These are phyloP conservation scores for Candida dubliniensis DNA, from an alignment of 1,139 yeast genomes.

Conservation along the genomic window DNA sequence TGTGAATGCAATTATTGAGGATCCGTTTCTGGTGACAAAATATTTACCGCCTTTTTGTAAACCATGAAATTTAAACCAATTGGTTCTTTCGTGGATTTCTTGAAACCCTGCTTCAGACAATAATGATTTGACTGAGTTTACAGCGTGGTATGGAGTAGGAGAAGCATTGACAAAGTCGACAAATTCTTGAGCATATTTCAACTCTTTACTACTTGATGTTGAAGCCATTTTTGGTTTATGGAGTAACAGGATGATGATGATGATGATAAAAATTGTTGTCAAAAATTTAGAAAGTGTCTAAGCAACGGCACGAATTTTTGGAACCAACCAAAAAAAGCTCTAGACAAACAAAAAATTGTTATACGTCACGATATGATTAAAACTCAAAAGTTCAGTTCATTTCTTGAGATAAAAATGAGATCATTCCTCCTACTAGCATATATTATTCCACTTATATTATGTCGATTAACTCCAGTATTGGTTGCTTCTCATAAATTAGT, in stretches of 20 bases:
- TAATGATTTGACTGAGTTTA: conserved; percentile 56
- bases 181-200: conserved; percentile 55
- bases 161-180: conserved; percentile 78
- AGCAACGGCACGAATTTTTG: too few relatives aligned
- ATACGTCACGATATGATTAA: too few relatives aligned
- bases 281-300: too few relatives aligned
- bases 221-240: neutral
- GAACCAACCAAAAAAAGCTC: too few relatives aligned
- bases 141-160: conserved; percentile 96
- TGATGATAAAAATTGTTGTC: too few relatives aligned
- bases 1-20: conserved; percentile 84
- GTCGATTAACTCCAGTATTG: conserved; percentile 31
- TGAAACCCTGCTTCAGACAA: conserved; percentile 63
- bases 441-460: conserved; percentile 2
- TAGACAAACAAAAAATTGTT: too few relatives aligned
- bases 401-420: conserved; percentile 4
- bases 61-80: conserved; percentile 48
- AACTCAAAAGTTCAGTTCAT: neutral
- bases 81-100: conserved; percentile 71
- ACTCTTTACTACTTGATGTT: conserved; percentile 8
- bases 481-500: conserved; percentile 46
- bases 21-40: conserved; percentile 81
- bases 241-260: neutral
- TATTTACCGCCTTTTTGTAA: conserved; percentile 64
- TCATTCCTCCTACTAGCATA: conserved; percentile 4